Evolutionary conservation across 2,329 filamentous ascomycete species (phyloP), one percentile per base, ranked within the genome.

Genomic region (Aspergillus candidus): DNA sequence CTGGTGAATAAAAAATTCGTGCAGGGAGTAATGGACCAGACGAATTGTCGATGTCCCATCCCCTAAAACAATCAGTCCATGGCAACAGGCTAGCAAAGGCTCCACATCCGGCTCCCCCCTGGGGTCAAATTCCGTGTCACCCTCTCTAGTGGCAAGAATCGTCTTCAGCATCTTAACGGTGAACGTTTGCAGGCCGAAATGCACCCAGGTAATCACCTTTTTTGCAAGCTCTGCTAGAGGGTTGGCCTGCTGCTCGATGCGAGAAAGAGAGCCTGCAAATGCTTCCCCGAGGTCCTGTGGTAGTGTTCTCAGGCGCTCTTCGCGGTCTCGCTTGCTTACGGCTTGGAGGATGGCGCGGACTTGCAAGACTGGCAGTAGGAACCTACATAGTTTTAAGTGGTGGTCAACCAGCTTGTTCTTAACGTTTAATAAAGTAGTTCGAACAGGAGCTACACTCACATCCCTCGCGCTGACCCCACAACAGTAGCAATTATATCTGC

Each of bases 301-400:
- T n/a, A 44, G 17, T 1, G 37, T 35, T 8, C 33, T 36, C 13
- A 44, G 29, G 12, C 31, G 32, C n/a, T 35, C 32, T 12, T 31
- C 36, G 12, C 42, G 42, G 14, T 38, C 35, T 12, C 42, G 42
- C 1, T 35, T 22, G 2, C 36, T 44, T 11, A 33, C 15, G 4
- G 42, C 42, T 8, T 44, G 42, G 4, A 44, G 32, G 5, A 44
- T 6, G 30, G 42, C 15, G 2, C 14, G 37, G 4, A 44, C 38
- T 36, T 44, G 42, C 4, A 44, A 32, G 5, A 44, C 32, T 3
- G 42, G 42, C 5, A 44, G 36, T 12, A 44, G 42, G 27, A 44
- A 44, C 4, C 42, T 44, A 30, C 13, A 15, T 15, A 4, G 15
- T 15, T 15, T 3, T 15, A 15, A 15, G 15, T 15, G 15, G 15